These are phyloP conservation scores for Paecilomyces sp. DNA, from an alignment of 2,329 filamentous ascomycete species.

Conservation along the genomic window DNA sequence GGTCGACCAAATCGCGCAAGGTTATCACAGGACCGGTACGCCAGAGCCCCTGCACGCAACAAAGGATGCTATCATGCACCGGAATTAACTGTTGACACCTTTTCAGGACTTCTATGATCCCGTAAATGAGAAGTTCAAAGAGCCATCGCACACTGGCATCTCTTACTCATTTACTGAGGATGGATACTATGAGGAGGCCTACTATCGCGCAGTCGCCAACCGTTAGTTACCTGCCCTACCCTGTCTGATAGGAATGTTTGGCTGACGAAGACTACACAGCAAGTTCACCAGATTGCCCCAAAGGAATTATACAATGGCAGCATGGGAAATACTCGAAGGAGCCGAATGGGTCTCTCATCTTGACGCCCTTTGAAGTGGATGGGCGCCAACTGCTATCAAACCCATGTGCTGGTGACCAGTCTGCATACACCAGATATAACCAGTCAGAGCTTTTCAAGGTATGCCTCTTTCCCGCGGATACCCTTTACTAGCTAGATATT, in stretches of 20 bases:
- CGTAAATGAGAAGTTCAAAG: slow-evolving; percentile 56
- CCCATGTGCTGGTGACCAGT: slow-evolving; percentile 51
- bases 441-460: slow-evolving; percentile 58
- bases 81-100: slow-evolving; percentile 2
- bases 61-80: neutral
- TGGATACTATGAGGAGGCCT: slow-evolving; percentile 62
- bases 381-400: slow-evolving; percentile 61
- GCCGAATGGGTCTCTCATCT: slow-evolving; percentile 50
- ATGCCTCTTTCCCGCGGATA: slow-evolving; percentile 8
- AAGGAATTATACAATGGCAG: slow-evolving; percentile 65
- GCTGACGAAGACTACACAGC: slow-evolving; percentile 35
- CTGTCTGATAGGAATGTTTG: neutral
- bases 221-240: slow-evolving; percentile 42
- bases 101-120: slow-evolving; percentile 62
- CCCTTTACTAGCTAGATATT: slow-evolving; percentile 3
- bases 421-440: slow-evolving; percentile 60
- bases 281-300: slow-evolving; percentile 52
- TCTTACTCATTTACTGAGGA: slow-evolving; percentile 67
- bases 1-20: slow-evolving; percentile 63
- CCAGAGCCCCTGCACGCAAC: slow-evolving; percentile 6
- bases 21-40: slow-evolving; percentile 63
- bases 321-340: slow-evolving; percentile 57
- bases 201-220: slow-evolving; percentile 63
- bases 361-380: slow-evolving; percentile 58
- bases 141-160: slow-evolving; percentile 60